A percentile compares a stretch with the other conserved stretches of the same genome.
These are phyloP conservation scores for Tetracladium maxilliforme DNA, from an alignment of 2,329 filamentous ascomycete species.

Conservation along the genomic window DNA sequence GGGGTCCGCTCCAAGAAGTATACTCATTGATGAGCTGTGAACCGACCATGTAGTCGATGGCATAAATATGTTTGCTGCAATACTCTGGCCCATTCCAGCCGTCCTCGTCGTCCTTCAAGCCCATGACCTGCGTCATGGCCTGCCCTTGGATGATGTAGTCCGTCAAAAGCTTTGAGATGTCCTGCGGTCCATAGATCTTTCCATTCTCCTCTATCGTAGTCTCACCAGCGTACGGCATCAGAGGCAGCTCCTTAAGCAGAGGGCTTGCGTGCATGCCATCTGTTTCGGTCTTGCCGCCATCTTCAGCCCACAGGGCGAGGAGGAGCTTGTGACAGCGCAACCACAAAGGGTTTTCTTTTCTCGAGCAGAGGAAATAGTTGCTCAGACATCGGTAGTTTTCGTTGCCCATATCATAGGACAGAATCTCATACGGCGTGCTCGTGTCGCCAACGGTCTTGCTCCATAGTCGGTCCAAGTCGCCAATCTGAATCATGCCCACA, in stretches of 20 bases:
- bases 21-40: slow-evolving; percentile 36
- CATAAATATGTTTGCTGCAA: slow-evolving; percentile 29
- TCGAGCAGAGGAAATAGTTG: slow-evolving; percentile 31
- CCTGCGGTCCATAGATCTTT: slow-evolving; percentile 19
- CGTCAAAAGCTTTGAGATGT: slow-evolving; percentile 25
- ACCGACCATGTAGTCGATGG: slow-evolving; percentile 31
- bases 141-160: slow-evolving; percentile 45
- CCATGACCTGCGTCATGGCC: slow-evolving; percentile 33
- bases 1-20: slow-evolving; percentile 32
- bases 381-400: slow-evolving; percentile 19
- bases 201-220: slow-evolving; percentile 13
- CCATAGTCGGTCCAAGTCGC: slow-evolving; percentile 39
- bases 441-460: slow-evolving; percentile 28
- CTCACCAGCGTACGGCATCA: slow-evolving; percentile 12
- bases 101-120: slow-evolving; percentile 30
- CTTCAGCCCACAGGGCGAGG: slow-evolving; percentile 31
- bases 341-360: slow-evolving; percentile 29
- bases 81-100: slow-evolving; percentile 40
- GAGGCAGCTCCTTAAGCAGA: slow-evolving; percentile 26
- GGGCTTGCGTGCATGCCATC: slow-evolving; percentile 32
- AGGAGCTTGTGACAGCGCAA: slow-evolving; percentile 30
- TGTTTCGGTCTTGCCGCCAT: slow-evolving; percentile 28
- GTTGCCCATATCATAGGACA: slow-evolving; percentile 27
- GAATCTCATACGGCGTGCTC: slow-evolving; percentile 27
- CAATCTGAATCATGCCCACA: slow-evolving; percentile 39